Evolutionary conservation across 768 basidiomycete species (phyloP).

Genomic region (Suillus tomentosus): DNA sequence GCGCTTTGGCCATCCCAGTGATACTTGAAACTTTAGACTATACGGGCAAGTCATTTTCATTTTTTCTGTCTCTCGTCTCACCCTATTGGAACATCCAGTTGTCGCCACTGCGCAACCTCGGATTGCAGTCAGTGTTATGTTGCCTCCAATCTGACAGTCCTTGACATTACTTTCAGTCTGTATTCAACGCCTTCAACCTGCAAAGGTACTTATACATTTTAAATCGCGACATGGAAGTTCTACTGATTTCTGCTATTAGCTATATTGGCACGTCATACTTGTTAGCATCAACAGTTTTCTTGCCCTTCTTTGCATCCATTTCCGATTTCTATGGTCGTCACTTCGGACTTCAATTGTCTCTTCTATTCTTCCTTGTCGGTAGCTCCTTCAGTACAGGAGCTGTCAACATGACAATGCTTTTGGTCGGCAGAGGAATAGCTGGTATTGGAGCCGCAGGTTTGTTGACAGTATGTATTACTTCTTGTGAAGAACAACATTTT

Average conservation of each 20-base stretch:
- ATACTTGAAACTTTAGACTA: constrained; percentile 40
- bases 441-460: constrained; percentile 51
- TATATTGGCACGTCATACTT: constrained; percentile 54
- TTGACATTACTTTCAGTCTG: constrained; percentile 21
- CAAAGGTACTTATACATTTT: constrained; percentile 23
- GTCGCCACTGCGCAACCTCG: constrained; percentile 54
- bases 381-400: constrained; percentile 50
- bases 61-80: background rate
- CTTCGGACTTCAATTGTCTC: constrained; percentile 44
- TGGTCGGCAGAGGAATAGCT: constrained; percentile 50
- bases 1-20: constrained; percentile 44
- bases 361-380: constrained; percentile 48
- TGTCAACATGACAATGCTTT: constrained; percentile 45
- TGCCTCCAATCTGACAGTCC: background rate
- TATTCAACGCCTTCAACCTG: constrained; percentile 31
- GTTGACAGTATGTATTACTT: constrained; percentile 29
- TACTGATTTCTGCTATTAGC: constrained; percentile 22
- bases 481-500: background rate
- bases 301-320: constrained; percentile 51
- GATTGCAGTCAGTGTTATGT: constrained; percentile 42
- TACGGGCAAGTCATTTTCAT: constrained; percentile 19
- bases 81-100: constrained; percentile 29
- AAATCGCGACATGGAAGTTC: background rate
- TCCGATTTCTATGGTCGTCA: constrained; percentile 55
- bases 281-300: constrained; percentile 53